These are phyloP conservation scores for Gossypium rotundifolium DNA, from an alignment of 345 rosid genomes.

Conservation along the genomic window DNA sequence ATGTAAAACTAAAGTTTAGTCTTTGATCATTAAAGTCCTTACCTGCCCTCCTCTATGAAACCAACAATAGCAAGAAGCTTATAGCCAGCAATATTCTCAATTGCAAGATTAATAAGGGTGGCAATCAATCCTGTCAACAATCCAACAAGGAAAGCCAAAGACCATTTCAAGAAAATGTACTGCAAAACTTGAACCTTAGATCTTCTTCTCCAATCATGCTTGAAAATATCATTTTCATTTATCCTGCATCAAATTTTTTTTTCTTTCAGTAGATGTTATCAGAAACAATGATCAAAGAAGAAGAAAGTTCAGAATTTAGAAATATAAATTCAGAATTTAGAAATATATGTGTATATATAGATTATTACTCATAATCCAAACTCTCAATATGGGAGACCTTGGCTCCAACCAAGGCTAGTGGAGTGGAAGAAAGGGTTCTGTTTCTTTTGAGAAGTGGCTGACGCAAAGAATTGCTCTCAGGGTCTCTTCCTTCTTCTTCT, in stretches of 20 bases:
- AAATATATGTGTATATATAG: neutral
- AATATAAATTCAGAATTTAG: neutral
- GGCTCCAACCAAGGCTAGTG: conserved; percentile 78
- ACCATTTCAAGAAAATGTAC: conserved; percentile 78
- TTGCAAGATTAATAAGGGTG: conserved; percentile 74
- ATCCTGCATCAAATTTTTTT: conserved; percentile 39
- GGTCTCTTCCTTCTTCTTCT: conserved; percentile 49
- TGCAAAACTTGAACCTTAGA: conserved; percentile 73
- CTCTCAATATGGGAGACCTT: conserved; percentile 85
- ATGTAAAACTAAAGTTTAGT: neutral
- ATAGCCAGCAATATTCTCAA: conserved; percentile 90
- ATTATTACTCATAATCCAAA: conserved; percentile 78
- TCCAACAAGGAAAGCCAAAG: conserved; percentile 75
- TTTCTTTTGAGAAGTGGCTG: conserved; percentile 74
- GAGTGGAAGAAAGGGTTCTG: conserved; percentile 67
- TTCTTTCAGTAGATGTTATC: neutral
- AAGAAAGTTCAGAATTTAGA: neutral
- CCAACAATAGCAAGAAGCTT: conserved; percentile 69
- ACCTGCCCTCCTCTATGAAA: conserved; percentile 59
- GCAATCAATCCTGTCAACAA: conserved; percentile 78
- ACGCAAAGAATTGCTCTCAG: conserved; percentile 50
- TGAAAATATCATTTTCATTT: conserved; percentile 87
- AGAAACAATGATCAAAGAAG: neutral
- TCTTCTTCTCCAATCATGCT: conserved; percentile 96
- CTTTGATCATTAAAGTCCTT: neutral